phyloP scores from a whole-genome alignment of 371 early-diverging fungal species.

The Mortierella sp. region DNA sequence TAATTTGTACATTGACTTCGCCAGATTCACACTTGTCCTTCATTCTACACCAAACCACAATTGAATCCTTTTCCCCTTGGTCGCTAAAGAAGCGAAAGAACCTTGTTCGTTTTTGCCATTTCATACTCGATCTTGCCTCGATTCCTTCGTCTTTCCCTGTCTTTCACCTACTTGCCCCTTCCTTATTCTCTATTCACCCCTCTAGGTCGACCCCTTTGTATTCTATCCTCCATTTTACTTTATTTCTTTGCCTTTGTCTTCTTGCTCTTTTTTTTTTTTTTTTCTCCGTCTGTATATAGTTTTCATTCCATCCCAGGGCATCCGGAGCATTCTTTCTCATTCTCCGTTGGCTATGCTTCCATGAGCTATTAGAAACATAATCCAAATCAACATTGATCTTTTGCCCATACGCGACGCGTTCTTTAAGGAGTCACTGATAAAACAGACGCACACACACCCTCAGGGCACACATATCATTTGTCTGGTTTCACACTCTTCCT shows the following conservation, averaged over 20 bases:
- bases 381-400: not conserved
- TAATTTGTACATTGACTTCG: not conserved
- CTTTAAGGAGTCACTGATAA: not conserved
- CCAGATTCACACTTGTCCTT: not conserved
- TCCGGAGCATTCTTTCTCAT: not conserved
- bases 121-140: not conserved
- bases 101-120: not conserved
- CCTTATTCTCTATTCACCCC: too few relatives aligned
- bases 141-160: not conserved
- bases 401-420: not conserved
- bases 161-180: too few relatives aligned
- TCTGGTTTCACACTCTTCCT: constrained; percentile 3
- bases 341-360: not conserved
- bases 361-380: not conserved
- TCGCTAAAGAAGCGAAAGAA: not conserved
- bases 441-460: not conserved
- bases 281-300: not conserved
- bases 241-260: too few relatives aligned
- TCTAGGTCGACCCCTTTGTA: too few relatives aligned
- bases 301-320: not conserved
- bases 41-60: not conserved
- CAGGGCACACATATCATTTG: constrained; percentile 9
- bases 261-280: not conserved
- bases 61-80: not conserved
- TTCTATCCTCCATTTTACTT: not conserved